A percentile compares a stretch with the other conserved stretches of the same genome.
Conservation (phyloP, 108 stramenopile species). For the Mediolabrus comicus region DNA sequence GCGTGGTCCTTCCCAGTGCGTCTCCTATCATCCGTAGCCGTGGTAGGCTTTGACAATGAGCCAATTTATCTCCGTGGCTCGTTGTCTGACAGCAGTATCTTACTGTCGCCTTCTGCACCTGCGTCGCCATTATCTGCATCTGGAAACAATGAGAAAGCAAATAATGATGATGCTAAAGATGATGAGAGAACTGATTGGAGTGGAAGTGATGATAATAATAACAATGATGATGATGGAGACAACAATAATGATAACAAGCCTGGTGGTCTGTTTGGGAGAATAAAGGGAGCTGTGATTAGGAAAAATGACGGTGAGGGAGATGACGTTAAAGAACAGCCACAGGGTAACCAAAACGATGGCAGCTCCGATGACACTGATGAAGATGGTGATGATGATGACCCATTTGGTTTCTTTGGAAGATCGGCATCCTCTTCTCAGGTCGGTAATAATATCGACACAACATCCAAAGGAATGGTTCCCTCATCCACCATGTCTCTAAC, state of each 20-base stretch:
- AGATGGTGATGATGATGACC: slow-evolving; percentile 13
- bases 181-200: background rate
- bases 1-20: slow-evolving; percentile 14
- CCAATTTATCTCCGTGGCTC: slow-evolving; percentile 38
- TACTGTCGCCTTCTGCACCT: background rate
- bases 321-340: background rate
- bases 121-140: background rate
- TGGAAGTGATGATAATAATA: background rate
- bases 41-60: slow-evolving; percentile 46
- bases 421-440: background rate
- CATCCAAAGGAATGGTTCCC: background rate
- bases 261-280: slow-evolving; percentile 14
- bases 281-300: slow-evolving; percentile 3
- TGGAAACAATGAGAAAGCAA: background rate
- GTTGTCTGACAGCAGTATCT: slow-evolving; percentile 13
- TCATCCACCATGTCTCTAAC: slow-evolving; percentile 41
- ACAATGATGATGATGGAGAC: slow-evolving; percentile 3
- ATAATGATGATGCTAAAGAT: background rate
- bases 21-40: slow-evolving; percentile 41
- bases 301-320: slow-evolving; percentile 3
- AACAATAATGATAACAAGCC: background rate
- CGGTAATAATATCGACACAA: background rate
- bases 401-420: slow-evolving; percentile 30
- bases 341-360: background rate
- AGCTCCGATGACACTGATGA: background rate